Percentiles rank a stretch among this genome's conserved stretches.
Conservation (phyloP, 2,329 filamentous ascomycete species). For the Colletotrichum tamarilloi region DNA sequence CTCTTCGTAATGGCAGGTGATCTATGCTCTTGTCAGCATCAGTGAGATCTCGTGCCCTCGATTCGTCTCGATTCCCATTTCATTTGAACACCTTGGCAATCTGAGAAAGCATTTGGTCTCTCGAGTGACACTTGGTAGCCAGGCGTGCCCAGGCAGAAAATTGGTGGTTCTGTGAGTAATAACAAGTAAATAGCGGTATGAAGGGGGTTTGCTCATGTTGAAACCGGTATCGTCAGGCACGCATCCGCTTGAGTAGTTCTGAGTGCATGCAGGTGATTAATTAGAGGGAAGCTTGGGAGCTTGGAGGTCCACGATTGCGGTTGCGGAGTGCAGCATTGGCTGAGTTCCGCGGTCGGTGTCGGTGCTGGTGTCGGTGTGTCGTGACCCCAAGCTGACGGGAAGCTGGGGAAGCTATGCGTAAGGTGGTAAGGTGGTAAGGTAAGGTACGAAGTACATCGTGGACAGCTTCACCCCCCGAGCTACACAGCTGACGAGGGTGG, state of each 20-base stretch:
- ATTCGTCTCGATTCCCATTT: background rate
- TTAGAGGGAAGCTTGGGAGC: background rate
- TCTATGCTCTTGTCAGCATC: slow-evolving; percentile 7
- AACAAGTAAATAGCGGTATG: background rate
- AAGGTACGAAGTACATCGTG: background rate
- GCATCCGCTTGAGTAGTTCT: background rate
- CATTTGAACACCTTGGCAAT: slow-evolving; percentile 11
- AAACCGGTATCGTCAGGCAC: slow-evolving; percentile 11
- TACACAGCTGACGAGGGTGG: background rate
- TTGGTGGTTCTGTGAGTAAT: background rate
- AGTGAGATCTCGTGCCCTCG: slow-evolving; percentile 9
- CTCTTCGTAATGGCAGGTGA: background rate
- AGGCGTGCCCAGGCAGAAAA: background rate
- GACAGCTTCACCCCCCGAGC: slow-evolving; percentile 14
- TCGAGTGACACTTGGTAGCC: background rate
- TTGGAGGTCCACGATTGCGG: background rate
- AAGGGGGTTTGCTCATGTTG: slow-evolving; percentile 1
- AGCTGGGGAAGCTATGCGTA: background rate
- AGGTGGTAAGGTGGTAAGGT: too few species aligned
- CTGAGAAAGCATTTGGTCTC: slow-evolving; percentile 1
- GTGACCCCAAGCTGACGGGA: background rate
- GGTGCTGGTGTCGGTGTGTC: background rate
- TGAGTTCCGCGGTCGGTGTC: background rate
- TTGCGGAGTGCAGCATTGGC: background rate
- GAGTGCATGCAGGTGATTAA: background rate